Evolutionary conservation across 2,329 filamentous ascomycete species (phyloP), one percentile per base, ranked within the genome.

Genomic region (Penicillium hordei): DNA sequence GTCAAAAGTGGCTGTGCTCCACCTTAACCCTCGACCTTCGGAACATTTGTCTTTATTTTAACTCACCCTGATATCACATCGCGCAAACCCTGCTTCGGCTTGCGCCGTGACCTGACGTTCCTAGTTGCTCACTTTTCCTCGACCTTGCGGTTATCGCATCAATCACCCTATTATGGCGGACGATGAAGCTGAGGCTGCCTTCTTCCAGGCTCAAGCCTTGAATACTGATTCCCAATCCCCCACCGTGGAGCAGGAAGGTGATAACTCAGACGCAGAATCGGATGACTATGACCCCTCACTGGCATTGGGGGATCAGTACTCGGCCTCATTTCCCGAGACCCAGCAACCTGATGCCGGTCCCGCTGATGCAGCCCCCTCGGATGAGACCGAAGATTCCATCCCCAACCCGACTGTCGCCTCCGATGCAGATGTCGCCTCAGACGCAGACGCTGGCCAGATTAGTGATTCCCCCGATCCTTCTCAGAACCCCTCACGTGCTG

Each of bases 251-350:
- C 79, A 81, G 72, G 78, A 74, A 71, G 74, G 80, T 76, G 80
- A 81, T 75, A 80, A 79, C 74, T 81, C 76, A 68, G 78, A 79
- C 74, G 81, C 76, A 68, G 78, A 79, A 69, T 80, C 81, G 68
- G 80, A 83, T 75, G 85, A 84, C 73, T 80, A 80, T 75, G 77
- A 82, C 72, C 78, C 78, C 70, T 77, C 80, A 70, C 79, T 82
- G 75, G 71, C 75, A 66, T 65, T 78, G 58, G 72, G 75, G 66
- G 72, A 75, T 63, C 68, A 78, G 57, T 78, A 72, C 70, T 67
- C 72, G 61, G 65, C 64, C 58, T 60, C 67, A 45, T 63, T 71
- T 60, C 60, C 67, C 62, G 69, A 74, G 57, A 48, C 65, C 54
- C 70, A 72, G 44, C 65, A 67, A 61, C 66, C 60, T 65, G 65